Conservation (phyloP, 106 monocot species). For the Xerophyta viscosa region DNA sequence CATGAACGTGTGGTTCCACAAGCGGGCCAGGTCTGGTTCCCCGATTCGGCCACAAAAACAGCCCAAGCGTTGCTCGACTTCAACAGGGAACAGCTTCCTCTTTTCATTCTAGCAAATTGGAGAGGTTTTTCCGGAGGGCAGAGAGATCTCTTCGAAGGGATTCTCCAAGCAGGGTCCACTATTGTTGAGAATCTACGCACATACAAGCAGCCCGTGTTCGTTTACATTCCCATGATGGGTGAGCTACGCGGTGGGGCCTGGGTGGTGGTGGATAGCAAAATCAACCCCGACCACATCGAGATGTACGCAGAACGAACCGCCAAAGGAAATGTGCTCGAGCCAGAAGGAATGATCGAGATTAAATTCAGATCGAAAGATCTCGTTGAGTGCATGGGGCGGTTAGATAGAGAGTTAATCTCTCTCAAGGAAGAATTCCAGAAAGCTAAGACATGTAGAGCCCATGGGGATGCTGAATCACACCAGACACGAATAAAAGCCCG, state of each 20-base stretch:
- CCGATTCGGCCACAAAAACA: constrained; percentile 94
- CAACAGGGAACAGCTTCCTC: constrained; percentile 83
- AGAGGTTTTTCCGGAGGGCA: constrained; percentile 98
- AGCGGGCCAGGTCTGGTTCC: constrained; percentile 99
- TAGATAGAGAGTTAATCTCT: constrained; percentile 52
- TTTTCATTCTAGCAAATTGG: constrained; percentile 98
- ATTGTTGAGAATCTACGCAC: constrained; percentile 95
- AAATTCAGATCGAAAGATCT: constrained; percentile 86
- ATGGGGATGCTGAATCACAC: constrained; percentile 29
- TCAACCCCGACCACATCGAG: constrained; percentile 94
- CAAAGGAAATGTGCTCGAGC: constrained; percentile 94
- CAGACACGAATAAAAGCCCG: constrained; percentile 43
- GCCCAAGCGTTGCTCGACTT: constrained; percentile 92
- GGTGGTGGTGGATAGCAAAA: constrained; percentile 99
- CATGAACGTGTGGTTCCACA: constrained; percentile 90
- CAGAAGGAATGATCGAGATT: constrained; percentile 97
- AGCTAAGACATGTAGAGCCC: constrained; percentile 22
- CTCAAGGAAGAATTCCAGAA: constrained; percentile 50
- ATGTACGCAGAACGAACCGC: constrained; percentile 94
- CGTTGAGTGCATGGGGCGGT: constrained; percentile 81
- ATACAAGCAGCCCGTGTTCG: constrained; percentile 90
- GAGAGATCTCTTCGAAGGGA: constrained; percentile 96
- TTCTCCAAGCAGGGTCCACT: constrained; percentile 92
- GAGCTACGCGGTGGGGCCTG: constrained; percentile 98
- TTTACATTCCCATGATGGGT: constrained; percentile 88